These are phyloP conservation scores for Obelidium mucronatum DNA, from an alignment of 192 early-diverging fungal species.

Conservation along the genomic window DNA sequence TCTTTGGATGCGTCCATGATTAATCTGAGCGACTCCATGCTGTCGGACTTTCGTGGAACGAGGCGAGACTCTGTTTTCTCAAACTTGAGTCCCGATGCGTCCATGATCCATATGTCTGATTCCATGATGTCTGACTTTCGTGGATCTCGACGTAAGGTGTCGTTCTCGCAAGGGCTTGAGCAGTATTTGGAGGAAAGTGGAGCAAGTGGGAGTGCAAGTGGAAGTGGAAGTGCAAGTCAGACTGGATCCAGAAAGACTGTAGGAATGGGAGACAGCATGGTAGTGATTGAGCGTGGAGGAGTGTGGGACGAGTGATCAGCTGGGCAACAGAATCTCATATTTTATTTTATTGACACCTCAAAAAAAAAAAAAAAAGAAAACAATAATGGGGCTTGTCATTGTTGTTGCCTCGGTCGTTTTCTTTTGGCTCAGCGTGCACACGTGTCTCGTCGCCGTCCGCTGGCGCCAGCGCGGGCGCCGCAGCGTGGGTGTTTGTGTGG, in stretches of 20 bases:
- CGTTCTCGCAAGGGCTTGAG: not conserved
- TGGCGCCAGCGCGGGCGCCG: too few relatives aligned
- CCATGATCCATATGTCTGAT: not conserved
- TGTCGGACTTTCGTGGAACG: not conserved
- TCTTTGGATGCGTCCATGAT: slow-evolving; percentile 4
- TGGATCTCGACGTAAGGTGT: not conserved
- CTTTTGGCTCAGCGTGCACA: too few relatives aligned
- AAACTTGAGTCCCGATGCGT: not conserved
- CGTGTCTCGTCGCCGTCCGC: too few relatives aligned
- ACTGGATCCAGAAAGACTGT: too few relatives aligned
- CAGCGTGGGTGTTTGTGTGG: too few relatives aligned
- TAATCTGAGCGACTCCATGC: not conserved
- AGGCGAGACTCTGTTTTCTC: not conserved
- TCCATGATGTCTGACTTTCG: not conserved
- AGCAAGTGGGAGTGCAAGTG: not conserved
- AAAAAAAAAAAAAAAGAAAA: not conserved
- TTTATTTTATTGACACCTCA: not conserved
- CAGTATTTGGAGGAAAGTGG: not conserved
- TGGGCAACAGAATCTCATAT: not conserved
- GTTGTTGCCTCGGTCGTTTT: not conserved
- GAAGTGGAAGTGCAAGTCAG: too few relatives aligned
- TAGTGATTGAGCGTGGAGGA: slow-evolving; percentile 7
- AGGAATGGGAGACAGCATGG: not conserved
- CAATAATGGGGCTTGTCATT: not conserved
- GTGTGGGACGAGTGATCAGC: not conserved